Evolutionary conservation across 202 grass and related monocot genomes (phyloP), one percentile per base, ranked within the genome.

Genomic region (Carex sylvatica): DNA sequence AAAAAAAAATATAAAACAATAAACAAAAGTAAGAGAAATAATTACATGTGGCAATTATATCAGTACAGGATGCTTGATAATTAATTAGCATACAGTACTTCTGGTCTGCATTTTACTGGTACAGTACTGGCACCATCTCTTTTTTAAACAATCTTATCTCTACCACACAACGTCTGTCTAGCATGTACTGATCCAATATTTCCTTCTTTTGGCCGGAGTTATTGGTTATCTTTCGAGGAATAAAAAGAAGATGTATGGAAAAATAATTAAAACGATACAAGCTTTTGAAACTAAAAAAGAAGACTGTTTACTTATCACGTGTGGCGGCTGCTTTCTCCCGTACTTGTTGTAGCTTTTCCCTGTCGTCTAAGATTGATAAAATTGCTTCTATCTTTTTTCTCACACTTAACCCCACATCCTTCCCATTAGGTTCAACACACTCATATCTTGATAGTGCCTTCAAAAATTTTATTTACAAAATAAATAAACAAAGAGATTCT

Each of bases 351-450:
- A 98, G 82, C 74, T 87, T 98, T 5, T 94, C 92, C 83, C 88
- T 86, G 70, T 98, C 83, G 52, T 98, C 92, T 44, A 94, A 69
- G 30, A 88, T 82, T 36, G 84, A 80, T 65, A 94, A 84, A 84
- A 98, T 66, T 82, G 30, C 76, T 73, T 98, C 88, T 1, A 86
- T 80, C 64, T 98, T 94, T 85, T 85, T 94, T 38, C 92, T 89
- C 42, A 98, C 90, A 10, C 88, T 91, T 68, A 89, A 85, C 23
- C 92, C 92, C 35, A 81, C 69, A 73, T 98, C 95, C 83, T 90
- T 91, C 86, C 92, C 92, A 72, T 86, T 93, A 58, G 88, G 76
- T 71, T 98, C 95, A 67, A 91, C 26, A 78, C 89, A 87, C 40
- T 98, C 69, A 67, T 88, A 98, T 18, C 63, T 87, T 31, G 79